Percentiles rank a stretch among this genome's conserved stretches.
phyloP scores from a whole-genome alignment of 75 land plant genomes.

The Cupressus sempervirens region DNA sequence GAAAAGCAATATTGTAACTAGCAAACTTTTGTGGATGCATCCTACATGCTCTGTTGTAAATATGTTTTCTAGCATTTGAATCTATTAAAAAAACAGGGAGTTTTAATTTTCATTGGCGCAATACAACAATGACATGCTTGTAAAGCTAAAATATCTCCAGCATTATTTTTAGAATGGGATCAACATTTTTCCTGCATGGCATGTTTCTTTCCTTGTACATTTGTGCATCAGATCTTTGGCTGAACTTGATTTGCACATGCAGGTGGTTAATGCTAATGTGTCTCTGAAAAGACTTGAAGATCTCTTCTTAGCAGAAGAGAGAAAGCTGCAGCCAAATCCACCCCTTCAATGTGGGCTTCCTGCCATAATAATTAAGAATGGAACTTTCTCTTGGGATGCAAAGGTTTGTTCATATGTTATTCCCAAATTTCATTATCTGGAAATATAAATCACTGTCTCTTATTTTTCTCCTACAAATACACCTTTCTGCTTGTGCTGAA shows the following conservation, averaged over 20 bases:
- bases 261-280: conserved; percentile 93
- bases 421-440: background rate
- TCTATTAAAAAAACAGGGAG: background rate
- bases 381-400: conserved; percentile 87
- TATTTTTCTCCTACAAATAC: background rate
- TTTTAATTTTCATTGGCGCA: background rate
- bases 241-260: conserved; percentile 11
- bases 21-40: background rate
- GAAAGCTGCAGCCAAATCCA: conserved; percentile 68
- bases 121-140: background rate
- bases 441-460: background rate
- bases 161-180: background rate
- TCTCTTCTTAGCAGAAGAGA: conserved; percentile 74
- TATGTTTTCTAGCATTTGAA: background rate
- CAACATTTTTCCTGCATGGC: no score
- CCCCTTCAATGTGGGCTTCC: conserved; percentile 66
- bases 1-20: background rate
- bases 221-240: background rate
- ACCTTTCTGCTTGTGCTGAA: background rate
- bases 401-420: conserved; percentile 38
- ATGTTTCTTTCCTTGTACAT: background rate
- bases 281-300: conserved; percentile 89
- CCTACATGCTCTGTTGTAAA: background rate
- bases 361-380: conserved; percentile 82
- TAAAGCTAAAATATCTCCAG: background rate